phyloP scores from a whole-genome alignment of 805 yeast genomes.

The Saccharomycopsis capsularis region DNA sequence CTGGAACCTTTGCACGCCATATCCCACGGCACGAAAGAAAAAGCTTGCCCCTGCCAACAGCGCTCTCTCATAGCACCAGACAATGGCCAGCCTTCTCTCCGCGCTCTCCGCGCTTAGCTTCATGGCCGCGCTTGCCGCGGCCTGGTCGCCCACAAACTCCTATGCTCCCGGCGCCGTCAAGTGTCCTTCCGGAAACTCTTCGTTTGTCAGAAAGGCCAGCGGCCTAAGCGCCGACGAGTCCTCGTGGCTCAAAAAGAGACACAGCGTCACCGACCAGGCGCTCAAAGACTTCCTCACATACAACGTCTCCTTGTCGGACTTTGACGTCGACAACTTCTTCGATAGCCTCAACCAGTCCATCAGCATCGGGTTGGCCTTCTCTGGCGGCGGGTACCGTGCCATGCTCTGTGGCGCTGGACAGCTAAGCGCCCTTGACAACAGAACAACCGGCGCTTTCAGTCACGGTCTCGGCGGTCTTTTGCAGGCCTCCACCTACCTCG shows the following conservation, averaged over 20 bases:
- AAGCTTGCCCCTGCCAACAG: too few relatives aligned
- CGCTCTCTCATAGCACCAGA: too few relatives aligned
- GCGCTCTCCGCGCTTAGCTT: too few relatives aligned
- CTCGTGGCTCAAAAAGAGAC: conserved; percentile 48
- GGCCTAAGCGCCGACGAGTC: conserved; percentile 41
- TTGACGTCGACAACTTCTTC: conserved; percentile 34
- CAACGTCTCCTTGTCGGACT: conserved; percentile 27
- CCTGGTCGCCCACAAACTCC: conserved; percentile 19
- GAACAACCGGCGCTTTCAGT: conserved; percentile 49
- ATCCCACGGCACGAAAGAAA: too few relatives aligned
- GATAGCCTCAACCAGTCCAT: conserved; percentile 25
- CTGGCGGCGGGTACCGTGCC: conserved; percentile 91
- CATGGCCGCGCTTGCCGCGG: neutral
- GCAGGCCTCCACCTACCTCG: conserved; percentile 60
- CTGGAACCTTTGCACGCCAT: too few relatives aligned
- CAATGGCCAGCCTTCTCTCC: too few relatives aligned
- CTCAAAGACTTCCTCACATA: conserved; percentile 42
- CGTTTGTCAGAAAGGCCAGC: conserved; percentile 42
- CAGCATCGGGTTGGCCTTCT: conserved; percentile 53
- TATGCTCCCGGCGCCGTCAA: conserved; percentile 56
- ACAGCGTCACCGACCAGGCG: conserved; percentile 39
- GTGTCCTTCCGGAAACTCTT: conserved; percentile 40
- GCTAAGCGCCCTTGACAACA: conserved; percentile 68
- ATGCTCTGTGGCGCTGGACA: conserved; percentile 83
- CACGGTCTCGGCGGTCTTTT: conserved; percentile 68